phyloP scores from a whole-genome alignment of 306 rosid species.

The Canavalia ensiformis region DNA sequence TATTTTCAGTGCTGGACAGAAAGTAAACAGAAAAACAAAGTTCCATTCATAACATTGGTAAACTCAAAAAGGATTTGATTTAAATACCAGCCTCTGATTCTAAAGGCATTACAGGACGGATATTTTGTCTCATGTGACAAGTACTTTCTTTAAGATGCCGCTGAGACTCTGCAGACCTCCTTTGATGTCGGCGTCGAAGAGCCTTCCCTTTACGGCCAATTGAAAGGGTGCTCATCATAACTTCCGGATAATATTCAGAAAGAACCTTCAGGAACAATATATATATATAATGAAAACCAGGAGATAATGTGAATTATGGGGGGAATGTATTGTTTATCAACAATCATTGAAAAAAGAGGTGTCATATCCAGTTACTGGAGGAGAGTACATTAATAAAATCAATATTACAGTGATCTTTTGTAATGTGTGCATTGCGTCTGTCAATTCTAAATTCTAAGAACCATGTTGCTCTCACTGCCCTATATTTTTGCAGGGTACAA shows the following conservation, averaged over 20 bases:
- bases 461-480: conserved; percentile 19
- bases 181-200: conserved; percentile 75
- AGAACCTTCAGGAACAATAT: conserved; percentile 68
- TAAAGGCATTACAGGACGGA: conserved; percentile 34
- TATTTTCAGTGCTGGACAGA: conserved; percentile 13
- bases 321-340: conserved; percentile 13
- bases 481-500: conserved; percentile 7
- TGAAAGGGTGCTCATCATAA: conserved; percentile 66
- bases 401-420: conserved; percentile 30
- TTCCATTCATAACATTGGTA: conserved; percentile 25
- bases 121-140: conserved; percentile 37
- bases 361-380: background rate
- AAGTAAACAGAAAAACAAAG: conserved; percentile 27
- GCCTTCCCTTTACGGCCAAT: conserved; percentile 98
- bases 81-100: conserved; percentile 59
- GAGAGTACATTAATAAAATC: conserved; percentile 21
- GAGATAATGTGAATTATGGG: background rate
- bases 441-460: conserved; percentile 23
- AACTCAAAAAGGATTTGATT: background rate
- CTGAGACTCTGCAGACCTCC: conserved; percentile 52
- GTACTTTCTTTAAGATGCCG: conserved; percentile 52
- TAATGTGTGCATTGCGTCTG: conserved; percentile 6
- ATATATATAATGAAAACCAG: conserved; percentile 10
- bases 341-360: conserved; percentile 15
- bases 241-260: conserved; percentile 72